Conservation (phyloP, 257 asterid genomes). For the Nicotiana noctiflora region DNA sequence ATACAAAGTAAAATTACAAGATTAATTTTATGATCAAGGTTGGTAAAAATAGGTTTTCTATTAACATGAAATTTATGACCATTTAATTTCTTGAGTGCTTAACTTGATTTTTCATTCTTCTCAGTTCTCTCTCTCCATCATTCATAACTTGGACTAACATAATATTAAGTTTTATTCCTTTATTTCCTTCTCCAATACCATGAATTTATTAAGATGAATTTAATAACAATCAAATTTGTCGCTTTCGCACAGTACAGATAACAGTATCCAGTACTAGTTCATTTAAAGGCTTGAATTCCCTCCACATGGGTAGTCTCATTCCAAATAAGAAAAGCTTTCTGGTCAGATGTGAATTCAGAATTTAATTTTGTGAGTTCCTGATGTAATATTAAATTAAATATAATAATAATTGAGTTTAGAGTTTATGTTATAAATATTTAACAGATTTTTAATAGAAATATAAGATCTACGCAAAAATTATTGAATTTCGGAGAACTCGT, state of each 20-base stretch:
- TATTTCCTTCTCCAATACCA: neutral
- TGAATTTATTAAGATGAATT: neutral
- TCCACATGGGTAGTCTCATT: neutral
- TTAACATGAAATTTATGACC: no score
- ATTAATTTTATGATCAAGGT: neutral
- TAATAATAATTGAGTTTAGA: no score
- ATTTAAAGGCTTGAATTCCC: neutral
- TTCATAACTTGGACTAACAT: neutral
- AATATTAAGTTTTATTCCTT: neutral
- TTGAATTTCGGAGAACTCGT: fast-evolving
- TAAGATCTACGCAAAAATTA: fast-evolving
- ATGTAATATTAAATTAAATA: no score
- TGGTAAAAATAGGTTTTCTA: neutral
- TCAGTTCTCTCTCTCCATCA: neutral
- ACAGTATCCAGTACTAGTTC: neutral
- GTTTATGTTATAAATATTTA: no score
- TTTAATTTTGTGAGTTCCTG: no score
- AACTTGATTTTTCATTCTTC: neutral
- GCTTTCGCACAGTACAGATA: neutral
- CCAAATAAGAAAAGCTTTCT: neutral
- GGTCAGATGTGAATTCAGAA: no score
- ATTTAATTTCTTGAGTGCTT: neutral
- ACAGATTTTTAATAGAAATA: no score
- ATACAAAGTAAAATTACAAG: no score
- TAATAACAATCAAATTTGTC: neutral